Evolutionary conservation across 2,329 filamentous ascomycete genomes (phyloP), one percentile per base, ranked within the genome.

Genomic region (Claviceps maximensis): DNA sequence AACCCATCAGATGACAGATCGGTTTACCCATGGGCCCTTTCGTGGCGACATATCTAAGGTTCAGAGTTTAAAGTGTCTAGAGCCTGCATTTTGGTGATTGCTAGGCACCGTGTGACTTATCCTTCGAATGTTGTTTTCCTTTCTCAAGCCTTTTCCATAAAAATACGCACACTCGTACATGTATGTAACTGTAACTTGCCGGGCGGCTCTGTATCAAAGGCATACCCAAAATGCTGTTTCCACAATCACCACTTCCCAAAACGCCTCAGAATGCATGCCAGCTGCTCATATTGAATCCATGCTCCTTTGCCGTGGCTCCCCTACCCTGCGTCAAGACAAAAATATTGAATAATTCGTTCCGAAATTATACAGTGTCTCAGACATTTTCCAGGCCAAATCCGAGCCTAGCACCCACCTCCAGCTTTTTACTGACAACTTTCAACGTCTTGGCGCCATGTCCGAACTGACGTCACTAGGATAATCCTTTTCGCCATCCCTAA

Each of bases 401-500:
- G 33, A 12, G 10, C 17, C 9, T 17, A 5, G 27, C 12, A 4
- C 23, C 4, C 9, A 7, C 54, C 58, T 33, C 19, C 27, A 9
- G 27, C 4, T 8, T n/a, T 5, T 31, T 36, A 12, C 48, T 9
- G 25, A 23, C 13, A 15, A 23, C 1, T 31, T 10, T 56, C 51
- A 53, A 4, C 46, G 51, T 33, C 47, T 49, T 29, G 59, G 53
- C 8, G 29, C 45, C 38, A 52, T 42, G 4, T 51, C 40, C 12
- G 52, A 56, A 49, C 54, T 56, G 47, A 13, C 45, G 19, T 56
- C 54, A 29, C 54, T 56, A 10, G 10, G 29, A 19, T 51, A 51
- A 21, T 60, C 56, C 41, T 60, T 58, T 36, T 62, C 57, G 10
- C 58, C 59, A 27, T 62, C 59, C 33, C 57, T 62, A 51, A 56